Percentiles rank a stretch among this genome's conserved stretches.
Conservation (phyloP, 2,329 filamentous ascomycete species). For the Aureobasidium lini region DNA sequence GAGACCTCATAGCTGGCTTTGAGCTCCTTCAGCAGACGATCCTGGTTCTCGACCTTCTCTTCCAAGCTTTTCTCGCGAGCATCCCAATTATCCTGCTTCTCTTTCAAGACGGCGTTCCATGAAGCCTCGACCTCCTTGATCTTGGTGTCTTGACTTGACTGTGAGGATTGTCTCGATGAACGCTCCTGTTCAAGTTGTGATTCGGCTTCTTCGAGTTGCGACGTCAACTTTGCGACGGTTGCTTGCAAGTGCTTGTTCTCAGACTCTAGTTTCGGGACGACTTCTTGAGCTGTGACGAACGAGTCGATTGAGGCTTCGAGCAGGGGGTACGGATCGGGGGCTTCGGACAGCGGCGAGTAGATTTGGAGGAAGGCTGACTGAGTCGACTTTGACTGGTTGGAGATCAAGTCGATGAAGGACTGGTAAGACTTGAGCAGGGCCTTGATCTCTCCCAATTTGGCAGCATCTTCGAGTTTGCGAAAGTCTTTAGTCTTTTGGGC, state of each 20-base stretch:
- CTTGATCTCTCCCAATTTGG: constrained; percentile 84
- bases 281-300: constrained; percentile 85
- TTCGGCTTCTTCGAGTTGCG: constrained; percentile 78
- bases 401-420: constrained; percentile 91
- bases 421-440: constrained; percentile 83
- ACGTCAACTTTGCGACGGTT: constrained; percentile 65
- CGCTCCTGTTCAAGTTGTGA: constrained; percentile 72
- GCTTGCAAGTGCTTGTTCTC: constrained; percentile 86
- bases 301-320: constrained; percentile 95
- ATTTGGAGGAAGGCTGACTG: constrained; percentile 88
- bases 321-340: constrained; percentile 89
- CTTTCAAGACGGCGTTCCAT: constrained; percentile 81
- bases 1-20: constrained; percentile 97
- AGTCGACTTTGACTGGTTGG: constrained; percentile 90
- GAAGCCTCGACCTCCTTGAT: constrained; percentile 86
- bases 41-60: constrained; percentile 91
- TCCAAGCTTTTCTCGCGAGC: constrained; percentile 85
- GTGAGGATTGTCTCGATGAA: constrained; percentile 62
- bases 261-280: constrained; percentile 75
- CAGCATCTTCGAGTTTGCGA: constrained; percentile 80
- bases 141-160: constrained; percentile 67
- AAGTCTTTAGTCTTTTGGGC: constrained; percentile 99
- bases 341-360: constrained; percentile 90
- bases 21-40: constrained; percentile 83
- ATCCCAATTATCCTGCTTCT: constrained; percentile 95